Evolutionary conservation across 176 grass and related monocot species (phyloP).

Genomic region (Oryza nivara): DNA sequence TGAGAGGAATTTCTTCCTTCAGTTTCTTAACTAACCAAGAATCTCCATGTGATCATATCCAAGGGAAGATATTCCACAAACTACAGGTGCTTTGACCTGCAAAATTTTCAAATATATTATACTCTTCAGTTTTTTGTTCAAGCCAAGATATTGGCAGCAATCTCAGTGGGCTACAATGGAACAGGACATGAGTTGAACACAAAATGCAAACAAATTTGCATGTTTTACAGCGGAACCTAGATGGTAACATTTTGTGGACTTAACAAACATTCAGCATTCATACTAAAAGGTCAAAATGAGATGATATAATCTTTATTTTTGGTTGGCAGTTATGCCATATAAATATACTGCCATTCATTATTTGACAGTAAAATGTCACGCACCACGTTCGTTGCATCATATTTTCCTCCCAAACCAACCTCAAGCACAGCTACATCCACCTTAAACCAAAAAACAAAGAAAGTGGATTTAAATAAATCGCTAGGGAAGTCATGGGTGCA

Average conservation of each 20-base stretch:
- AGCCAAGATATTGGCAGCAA: slow-evolving; percentile 20
- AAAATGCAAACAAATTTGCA: slow-evolving; percentile 20
- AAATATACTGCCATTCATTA: background rate
- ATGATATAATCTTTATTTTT: slow-evolving; percentile 20
- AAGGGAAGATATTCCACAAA: slow-evolving; percentile 94
- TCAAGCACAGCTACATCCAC: slow-evolving; percentile 94
- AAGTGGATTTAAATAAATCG: background rate
- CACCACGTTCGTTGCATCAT: slow-evolving; percentile 95
- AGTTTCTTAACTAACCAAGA: slow-evolving; percentile 78
- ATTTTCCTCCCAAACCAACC: slow-evolving; percentile 97
- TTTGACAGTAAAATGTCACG: slow-evolving; percentile 35
- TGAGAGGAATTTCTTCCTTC: slow-evolving; percentile 29
- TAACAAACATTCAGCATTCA: slow-evolving; percentile 23
- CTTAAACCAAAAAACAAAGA: slow-evolving; percentile 39
- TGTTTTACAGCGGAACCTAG: slow-evolving; percentile 3
- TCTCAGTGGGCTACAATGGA: background rate
- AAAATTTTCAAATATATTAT: slow-evolving; percentile 40
- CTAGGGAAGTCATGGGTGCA: background rate
- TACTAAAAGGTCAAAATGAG: slow-evolving; percentile 8
- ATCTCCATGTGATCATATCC: slow-evolving; percentile 99
- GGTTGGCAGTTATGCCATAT: slow-evolving; percentile 1
- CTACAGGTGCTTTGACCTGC: slow-evolving; percentile 83
- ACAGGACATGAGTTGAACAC: background rate
- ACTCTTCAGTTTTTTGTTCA: slow-evolving; percentile 19
- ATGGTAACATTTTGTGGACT: background rate